phyloP scores from a whole-genome alignment of 106 monocot species.

The Chionographis japonica region DNA sequence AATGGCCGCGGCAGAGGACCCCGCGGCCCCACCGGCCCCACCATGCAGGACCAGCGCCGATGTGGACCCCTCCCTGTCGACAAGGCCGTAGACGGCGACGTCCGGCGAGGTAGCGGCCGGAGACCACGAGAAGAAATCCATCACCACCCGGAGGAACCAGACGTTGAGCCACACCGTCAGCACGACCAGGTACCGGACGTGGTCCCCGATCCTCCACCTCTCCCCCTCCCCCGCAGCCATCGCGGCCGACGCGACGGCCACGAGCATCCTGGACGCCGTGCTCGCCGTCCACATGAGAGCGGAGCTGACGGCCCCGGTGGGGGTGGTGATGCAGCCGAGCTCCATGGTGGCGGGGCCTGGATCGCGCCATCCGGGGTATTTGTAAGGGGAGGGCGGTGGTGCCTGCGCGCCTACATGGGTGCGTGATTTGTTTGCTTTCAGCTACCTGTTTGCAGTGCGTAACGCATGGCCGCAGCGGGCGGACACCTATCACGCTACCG shows the following conservation, averaged over 20 bases:
- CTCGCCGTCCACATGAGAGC: constrained; percentile 15
- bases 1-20: constrained; percentile 19
- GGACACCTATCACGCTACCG: too few relatives aligned
- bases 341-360: too few relatives aligned
- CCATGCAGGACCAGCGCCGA: constrained; percentile 18
- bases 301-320: constrained; percentile 12
- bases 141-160: constrained; percentile 34
- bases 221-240: constrained; percentile 3
- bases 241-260: constrained; percentile 9
- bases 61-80: background rate
- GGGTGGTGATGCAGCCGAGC: too few relatives aligned
- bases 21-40: background rate
- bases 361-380: too few relatives aligned
- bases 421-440: too few relatives aligned
- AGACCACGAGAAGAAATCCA: constrained; percentile 18
- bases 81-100: background rate
- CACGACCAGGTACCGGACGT: constrained; percentile 36
- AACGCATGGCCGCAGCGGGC: too few relatives aligned
- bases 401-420: too few relatives aligned
- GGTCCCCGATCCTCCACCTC: constrained; percentile 39
- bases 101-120: background rate
- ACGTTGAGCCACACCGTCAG: constrained; percentile 28
- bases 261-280: constrained; percentile 17
- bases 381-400: too few relatives aligned
- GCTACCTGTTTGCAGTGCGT: too few relatives aligned